Base-by-base conservation (phyloP, 2,329 filamentous ascomycete species). In the Exophiala alcalophila region DNA sequence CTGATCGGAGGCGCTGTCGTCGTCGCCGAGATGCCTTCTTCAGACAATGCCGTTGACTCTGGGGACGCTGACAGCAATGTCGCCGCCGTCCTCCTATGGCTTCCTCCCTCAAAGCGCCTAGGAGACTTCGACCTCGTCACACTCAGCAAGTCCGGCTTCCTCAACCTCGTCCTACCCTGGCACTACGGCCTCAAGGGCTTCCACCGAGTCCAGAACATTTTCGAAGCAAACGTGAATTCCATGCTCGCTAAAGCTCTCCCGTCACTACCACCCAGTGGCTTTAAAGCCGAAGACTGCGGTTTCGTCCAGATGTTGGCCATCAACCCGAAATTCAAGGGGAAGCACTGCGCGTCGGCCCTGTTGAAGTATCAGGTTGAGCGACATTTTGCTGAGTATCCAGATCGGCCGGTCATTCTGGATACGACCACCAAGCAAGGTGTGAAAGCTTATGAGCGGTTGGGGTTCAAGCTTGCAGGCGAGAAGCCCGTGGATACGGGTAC, bases 291-390 rank as follows among this genome's bases (percentile, higher is more conserved):
- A 6, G 43, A 50, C 2, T 50, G 47, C 19, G 47, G 39, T n/a
- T 50, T 50, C 24, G 35, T 47, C 18, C 47, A 47, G 30, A 50
- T 50, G 40, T 30, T 50, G 19, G 47, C 47, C 12, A 39, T 29
- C 15, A 50, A 50, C 24, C 43, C 47, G 8, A 33, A 31, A 8
- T 40, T 44, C 18, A 18, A 36, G 7, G 43, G 47, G 5, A 47
- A 47, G 20, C 29, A 44, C 3, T 44, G 38, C 25, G 47, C 43
- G 16, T 50, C 47, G 24, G 26, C 21, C 9, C 31, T 50, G 34
- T 14, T 50, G 15, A 25, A 41, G 15, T 27, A 47, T 20, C 40
- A 41, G 21, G 27, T 47, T 8, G 44, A 33, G 10, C 39, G 27
- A 18, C 47, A 50, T 29, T 50, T 50, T 14, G 44, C 15, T 5